Evolutionary conservation across 805 yeast genomes (phyloP).

Genomic region (Huiozyma sinensis): DNA sequence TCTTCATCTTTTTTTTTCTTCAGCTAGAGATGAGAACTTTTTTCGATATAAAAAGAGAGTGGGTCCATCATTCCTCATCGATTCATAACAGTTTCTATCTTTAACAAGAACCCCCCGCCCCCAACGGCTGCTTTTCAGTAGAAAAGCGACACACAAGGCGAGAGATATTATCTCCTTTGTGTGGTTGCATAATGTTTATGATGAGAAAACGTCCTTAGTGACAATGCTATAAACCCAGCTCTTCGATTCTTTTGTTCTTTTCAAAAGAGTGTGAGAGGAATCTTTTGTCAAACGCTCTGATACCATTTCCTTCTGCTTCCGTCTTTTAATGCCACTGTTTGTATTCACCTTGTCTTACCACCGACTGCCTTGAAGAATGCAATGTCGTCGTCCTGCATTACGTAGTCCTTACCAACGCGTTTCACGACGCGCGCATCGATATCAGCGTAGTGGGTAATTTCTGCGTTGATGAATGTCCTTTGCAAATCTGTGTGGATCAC

Average conservation of each 20-base stretch:
- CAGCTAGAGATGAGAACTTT: too few relatives aligned
- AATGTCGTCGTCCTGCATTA: slow-evolving; percentile 78
- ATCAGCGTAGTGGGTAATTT: slow-evolving; percentile 60
- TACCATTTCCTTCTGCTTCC: slow-evolving; percentile 1
- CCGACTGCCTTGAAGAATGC: slow-evolving; percentile 62
- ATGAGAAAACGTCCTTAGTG: slow-evolving; percentile 30
- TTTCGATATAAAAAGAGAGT: too few relatives aligned
- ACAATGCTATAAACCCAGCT: slow-evolving; percentile 34
- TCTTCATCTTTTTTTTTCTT: too few relatives aligned
- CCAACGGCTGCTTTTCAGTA: too few relatives aligned
- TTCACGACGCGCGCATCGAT: slow-evolving; percentile 1
- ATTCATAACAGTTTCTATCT: too few relatives aligned
- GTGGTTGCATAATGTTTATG: slow-evolving; percentile 20
- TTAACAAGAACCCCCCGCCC: too few relatives aligned
- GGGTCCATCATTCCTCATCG: too few relatives aligned
- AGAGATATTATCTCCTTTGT: too few relatives aligned
- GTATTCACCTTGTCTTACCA: slow-evolving; percentile 31
- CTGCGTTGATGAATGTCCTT: slow-evolving; percentile 71
- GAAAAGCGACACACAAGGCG: too few relatives aligned
- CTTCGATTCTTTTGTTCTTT: slow-evolving; percentile 25
- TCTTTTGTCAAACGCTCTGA: slow-evolving; percentile 31
- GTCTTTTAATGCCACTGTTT: too few relatives aligned
- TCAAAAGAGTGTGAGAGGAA: slow-evolving; percentile 22
- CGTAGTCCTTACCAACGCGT: slow-evolving; percentile 54
- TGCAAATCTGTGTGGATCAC: slow-evolving; percentile 79